Percentiles rank a stretch among this genome's conserved stretches.
These are phyloP conservation scores for Aspergillus conjunctus DNA, from an alignment of 495 filamentous ascomycete species.

Conservation along the genomic window DNA sequence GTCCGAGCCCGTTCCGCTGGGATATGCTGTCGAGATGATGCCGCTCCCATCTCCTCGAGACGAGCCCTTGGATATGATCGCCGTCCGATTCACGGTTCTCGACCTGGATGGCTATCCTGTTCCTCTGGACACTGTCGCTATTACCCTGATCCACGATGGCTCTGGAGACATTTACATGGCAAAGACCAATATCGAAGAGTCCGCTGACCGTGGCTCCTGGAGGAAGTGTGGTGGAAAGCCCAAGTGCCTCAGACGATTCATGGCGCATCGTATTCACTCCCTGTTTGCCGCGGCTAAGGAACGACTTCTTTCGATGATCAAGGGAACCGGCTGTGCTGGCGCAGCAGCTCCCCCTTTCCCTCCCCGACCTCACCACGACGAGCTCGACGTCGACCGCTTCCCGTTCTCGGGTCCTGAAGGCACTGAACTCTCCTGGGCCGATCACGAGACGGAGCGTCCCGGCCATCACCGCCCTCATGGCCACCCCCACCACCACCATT, in stretches of 20 bases:
- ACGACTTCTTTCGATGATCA: conserved; percentile 38
- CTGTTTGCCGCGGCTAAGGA: conserved; percentile 44
- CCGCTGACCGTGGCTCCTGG: conserved; percentile 41
- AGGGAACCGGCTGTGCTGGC: conserved; percentile 34
- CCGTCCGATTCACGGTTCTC: conserved; percentile 50
- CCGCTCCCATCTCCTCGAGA: conserved; percentile 35
- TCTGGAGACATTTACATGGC: conserved; percentile 42
- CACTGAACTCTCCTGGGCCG: conserved; percentile 6
- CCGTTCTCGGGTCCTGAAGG: conserved; percentile 18
- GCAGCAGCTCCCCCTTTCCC: conserved; percentile 2
- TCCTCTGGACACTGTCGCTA: conserved; percentile 49
- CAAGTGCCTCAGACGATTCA: conserved; percentile 43
- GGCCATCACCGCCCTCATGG: conserved; percentile 33
- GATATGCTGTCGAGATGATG: conserved; percentile 48
- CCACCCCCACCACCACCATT: conserved; percentile 32
- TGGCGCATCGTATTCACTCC: conserved; percentile 41
- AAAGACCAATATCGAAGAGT: conserved; percentile 42
- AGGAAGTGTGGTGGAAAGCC: conserved; percentile 44
- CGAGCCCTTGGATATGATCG: conserved; percentile 36
- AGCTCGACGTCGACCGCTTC: conserved; percentile 22
- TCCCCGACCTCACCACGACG: conserved; percentile 13
- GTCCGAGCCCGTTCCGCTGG: conserved; percentile 40
- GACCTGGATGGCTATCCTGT: conserved; percentile 53
- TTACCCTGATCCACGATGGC: conserved; percentile 44
- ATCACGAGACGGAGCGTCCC: conserved; percentile 27